phyloP scores from a whole-genome alignment of 2,329 filamentous ascomycete species.

The Lithohypha guttulata region DNA sequence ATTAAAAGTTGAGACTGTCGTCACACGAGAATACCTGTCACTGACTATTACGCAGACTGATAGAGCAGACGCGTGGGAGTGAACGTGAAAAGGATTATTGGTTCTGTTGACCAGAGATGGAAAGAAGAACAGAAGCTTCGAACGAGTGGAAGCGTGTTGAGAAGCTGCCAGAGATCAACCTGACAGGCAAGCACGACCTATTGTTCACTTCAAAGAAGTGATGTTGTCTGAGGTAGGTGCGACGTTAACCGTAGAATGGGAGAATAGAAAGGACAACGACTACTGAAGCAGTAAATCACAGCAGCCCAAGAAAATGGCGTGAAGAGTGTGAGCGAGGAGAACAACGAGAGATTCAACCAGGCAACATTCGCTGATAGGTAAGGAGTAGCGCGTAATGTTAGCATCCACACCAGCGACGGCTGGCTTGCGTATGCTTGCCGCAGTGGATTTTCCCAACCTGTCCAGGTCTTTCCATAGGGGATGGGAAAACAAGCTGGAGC shows the following conservation, averaged over 20 bases:
- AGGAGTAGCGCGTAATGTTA: conserved; percentile 4
- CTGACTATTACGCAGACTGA: conserved; percentile 5
- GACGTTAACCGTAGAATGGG: conserved; percentile 22
- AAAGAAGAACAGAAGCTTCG: conserved; percentile 17
- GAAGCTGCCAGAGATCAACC: conserved; percentile 15
- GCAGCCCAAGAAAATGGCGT: conserved; percentile 22
- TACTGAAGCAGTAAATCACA: conserved; percentile 28
- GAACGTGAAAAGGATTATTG: conserved; percentile 9
- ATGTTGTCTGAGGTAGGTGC: conserved; percentile 16
- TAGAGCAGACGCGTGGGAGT: conserved; percentile 4
- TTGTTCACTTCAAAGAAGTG: conserved; percentile 8
- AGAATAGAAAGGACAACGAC: conserved; percentile 11
- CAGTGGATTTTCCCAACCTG: conserved; percentile 1
- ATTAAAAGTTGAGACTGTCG: conserved; percentile 15
- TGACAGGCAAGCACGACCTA: conserved; percentile 20
- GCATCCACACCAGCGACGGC: conserved; percentile 3
- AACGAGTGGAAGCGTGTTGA: conserved; percentile 18
- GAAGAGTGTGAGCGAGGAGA: conserved; percentile 25
- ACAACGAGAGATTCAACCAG: conserved; percentile 24
- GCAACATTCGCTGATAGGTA: conserved; percentile 11
- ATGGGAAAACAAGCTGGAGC: background rate
- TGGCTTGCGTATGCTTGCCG: background rate
- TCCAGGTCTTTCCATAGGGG: background rate
- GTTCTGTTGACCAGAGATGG: conserved; percentile 8
- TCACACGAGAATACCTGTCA: conserved; percentile 2